Evolutionary conservation across 2,329 filamentous ascomycete genomes (phyloP), one percentile per base, ranked within the genome.

Genomic region (Penicillium griseofulvum): DNA sequence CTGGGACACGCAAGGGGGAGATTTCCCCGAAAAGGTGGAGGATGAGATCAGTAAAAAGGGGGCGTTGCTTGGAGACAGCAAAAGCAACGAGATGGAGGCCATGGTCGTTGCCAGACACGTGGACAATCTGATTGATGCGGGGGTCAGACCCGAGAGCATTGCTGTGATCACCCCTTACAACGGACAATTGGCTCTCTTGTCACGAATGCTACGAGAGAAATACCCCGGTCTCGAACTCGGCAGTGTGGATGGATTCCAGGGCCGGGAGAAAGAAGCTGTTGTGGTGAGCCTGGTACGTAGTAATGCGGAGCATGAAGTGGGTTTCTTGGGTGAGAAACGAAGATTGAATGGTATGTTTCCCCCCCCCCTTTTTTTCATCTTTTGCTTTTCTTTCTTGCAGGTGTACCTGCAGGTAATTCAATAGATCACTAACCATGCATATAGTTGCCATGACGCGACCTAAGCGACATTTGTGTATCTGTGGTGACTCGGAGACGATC

Each of bases 121-220:
- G 38, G 77, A 80, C 53, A 83, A 82, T 59, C 78, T 99, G 38
- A 83, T 96, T n/a, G 80, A 83, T 24, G 87, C 91, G 0, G 94
- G 94, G 0, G 83, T 99, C 29, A 85, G 81, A 63, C 79, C 90
- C 4, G 87, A 90, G 65, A 91, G 97, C 68, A 92, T 99, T 65
- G 94, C 93, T 1, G 87, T 97, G 12, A 87, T 99, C 50, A 97
- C 94, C 45, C 94, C 94, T 37, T 99, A 99, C 76, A 97, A 97
- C 76, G 94, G 90, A 14, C 94, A 95, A 84, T 82, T 97, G 34
- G 87, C 89, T 5, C 75, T 95, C 11, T 79, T 97, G 49, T 87
- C 91, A 12, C 78, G 81, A 36, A 81, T 88, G 61, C 81, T 99
- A 47, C 94, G 93, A 69, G 89, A 94, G 57, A 78, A 80, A 37